Base-by-base conservation (phyloP, 768 basidiomycete species). In the Omphalotus guepiniiformis region DNA sequence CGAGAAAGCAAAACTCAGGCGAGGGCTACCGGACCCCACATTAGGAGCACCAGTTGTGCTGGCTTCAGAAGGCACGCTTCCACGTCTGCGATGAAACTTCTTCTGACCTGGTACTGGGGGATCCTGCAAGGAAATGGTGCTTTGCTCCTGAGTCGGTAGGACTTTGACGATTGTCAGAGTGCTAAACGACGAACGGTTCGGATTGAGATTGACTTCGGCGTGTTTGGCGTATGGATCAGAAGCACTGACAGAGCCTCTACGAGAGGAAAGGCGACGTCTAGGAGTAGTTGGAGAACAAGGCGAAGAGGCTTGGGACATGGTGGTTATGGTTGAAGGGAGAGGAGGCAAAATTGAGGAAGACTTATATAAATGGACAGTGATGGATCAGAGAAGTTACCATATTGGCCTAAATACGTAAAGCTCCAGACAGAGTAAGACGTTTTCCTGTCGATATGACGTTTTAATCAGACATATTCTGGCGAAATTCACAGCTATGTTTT, bases 111-210 rank as follows among this genome's bases (percentile, higher is more conserved):
- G 60, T 8, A 60, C 40, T 21, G 68, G 70, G 11, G 71, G 70
- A 18, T 65, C 68, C 49, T 69, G 63, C 39, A 63, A 53, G 52
- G 49, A 49, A 42, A 50, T 26, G n/a, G 39, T 36, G 49, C 42
- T 7, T 32, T 51, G 42, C 39, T 58, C 45, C 18, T 58, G 59
- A 29, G 55, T 61, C 25, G 50, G 57, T 52, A 58, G 64, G 42
- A 88, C 81, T 46, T 84, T 83, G 21, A 89, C 83, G 65, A 91
- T 90, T 42, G 86, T 88, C 32, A 90, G 71, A 3, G 70, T 80
- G 63, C 78, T 82, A 21, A 79, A 80, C 0, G 80, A 75, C 2
- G 77, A 71, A 50, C 82, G 70, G 47, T 69, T 67, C 2, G 76
- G 75, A 58, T 78, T 74, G 47, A 73, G 59, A 54, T 80, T 82